Base-by-base conservation (phyloP, 2,329 filamentous ascomycete species). In the Neoarthrinium moseri region DNA sequence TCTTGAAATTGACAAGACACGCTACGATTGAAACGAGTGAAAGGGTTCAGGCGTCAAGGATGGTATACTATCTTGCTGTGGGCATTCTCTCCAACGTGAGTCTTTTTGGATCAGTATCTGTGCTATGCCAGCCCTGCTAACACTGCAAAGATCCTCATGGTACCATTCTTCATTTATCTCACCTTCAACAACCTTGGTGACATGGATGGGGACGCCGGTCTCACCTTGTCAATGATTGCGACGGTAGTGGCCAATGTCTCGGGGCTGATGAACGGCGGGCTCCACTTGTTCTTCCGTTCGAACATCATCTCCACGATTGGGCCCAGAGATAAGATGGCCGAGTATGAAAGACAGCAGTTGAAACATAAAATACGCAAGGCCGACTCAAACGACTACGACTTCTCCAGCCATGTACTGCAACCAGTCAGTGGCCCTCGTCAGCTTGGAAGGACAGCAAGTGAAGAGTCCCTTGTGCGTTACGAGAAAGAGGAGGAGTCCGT, bases 271-370 rank as follows among this genome's bases (percentile, higher is more conserved):
- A 83, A 80, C 13, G 81, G 83, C 4, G 77, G 82, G 13, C 71
- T 87, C 20, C 84, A 87, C 54, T 68, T 88, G 7, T 84, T 87
- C 55, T 71, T 89, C 40, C 78, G 84, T 52, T 81, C 83, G 3
- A 84, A 81, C 52, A 79, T 75, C 12, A 71, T 77, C 11, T 73
- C 77, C 11, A 78, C 78, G 21, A 80, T 83, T 41, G 74, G 64
- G 45, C 67, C 70, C 54, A 68, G 70, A 39, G 68, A 72, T 63
- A 72, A 72, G 65, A 55, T 57, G 17, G 66, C 61, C 54, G 75
- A 74, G 59, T 72, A 69, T 52, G 73, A 71, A 56, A 71, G 63
- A 56, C 74, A 67, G 45, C 64, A 67, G 49, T 55, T 66, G 15
- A 68, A 69, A 54, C 69, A 74, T 41, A 56, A 61, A 18, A 56